These are phyloP conservation scores for Citrullus colocynthis DNA, from an alignment of 306 rosid genomes.

Conservation along the genomic window DNA sequence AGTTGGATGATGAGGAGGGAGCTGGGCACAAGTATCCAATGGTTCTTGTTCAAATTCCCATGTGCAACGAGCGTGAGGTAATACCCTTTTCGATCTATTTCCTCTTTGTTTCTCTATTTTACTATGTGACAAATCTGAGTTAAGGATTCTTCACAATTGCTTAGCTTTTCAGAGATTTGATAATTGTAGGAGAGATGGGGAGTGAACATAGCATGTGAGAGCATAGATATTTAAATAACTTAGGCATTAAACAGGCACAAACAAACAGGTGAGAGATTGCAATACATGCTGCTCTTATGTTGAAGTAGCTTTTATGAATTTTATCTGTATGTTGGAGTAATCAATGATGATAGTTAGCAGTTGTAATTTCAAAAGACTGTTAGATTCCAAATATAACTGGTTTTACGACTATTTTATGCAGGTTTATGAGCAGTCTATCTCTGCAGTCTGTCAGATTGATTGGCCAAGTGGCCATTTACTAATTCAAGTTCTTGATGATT, in stretches of 20 bases:
- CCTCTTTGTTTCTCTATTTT: not conserved
- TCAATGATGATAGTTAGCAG: not conserved
- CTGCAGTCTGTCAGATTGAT: slow-evolving; percentile 78
- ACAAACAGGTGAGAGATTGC: not conserved
- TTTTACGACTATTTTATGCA: slow-evolving; percentile 24
- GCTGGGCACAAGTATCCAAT: slow-evolving; percentile 46
- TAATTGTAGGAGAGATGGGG: not conserved
- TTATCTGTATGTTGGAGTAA: not conserved
- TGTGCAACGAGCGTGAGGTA: slow-evolving; percentile 95
- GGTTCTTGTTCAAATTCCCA: slow-evolving; percentile 91
- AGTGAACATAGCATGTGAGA: not conserved
- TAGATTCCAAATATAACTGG: slow-evolving; percentile 1
- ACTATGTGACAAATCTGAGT: not conserved
- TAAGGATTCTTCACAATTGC: not conserved
- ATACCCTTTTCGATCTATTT: slow-evolving; percentile 4
- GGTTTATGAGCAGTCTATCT: slow-evolving; percentile 93
- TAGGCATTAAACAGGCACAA: not conserved
- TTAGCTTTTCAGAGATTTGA: not conserved
- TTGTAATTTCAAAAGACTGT: not conserved
- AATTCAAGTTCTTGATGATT: slow-evolving; percentile 93
- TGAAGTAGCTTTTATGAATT: not conserved
- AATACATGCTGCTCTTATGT: not conserved
- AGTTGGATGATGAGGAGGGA: slow-evolving; percentile 51
- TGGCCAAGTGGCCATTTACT: slow-evolving; percentile 84
- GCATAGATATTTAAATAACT: not conserved